Base-by-base conservation (phyloP, 2,329 filamentous ascomycete species). In the Emergomyces orientalis region DNA sequence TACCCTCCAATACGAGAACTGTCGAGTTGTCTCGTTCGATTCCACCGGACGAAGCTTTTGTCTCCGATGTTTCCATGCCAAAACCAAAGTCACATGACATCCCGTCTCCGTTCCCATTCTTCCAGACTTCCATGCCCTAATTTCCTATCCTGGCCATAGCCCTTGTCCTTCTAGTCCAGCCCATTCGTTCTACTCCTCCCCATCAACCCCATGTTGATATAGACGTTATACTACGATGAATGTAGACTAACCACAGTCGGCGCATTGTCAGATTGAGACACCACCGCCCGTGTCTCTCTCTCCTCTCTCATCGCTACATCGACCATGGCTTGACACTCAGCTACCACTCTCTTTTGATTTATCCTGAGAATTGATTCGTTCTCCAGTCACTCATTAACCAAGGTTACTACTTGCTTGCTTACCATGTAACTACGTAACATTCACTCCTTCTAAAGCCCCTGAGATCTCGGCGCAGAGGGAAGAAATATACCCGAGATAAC, bases 311-410 rank as follows among this genome's bases (percentile, higher is more conserved):
- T n/a, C 37, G 22, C n/a, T 5, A 5, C 8, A 4, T 14, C 22
- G 17, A 37, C 30, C 56, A 45, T 59, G 34, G 27, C 39, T n/a
- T 59, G 56, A 59, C 56, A 59, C 22, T 22, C 25, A n/a, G n/a
- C 43, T 47, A 9, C 43, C 11, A n/a, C 56, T 22, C 56, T 45
- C 37, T 17, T 59, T 59, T 19, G 30, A 34, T 59, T 59, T 19
- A 45, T 47, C 56, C 32, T 39, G 37, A 27, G 39, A 43, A 59
- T n/a, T 25, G n/a, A 43, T 59, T 52, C 30, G 14, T 52, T 52
- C 49, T 32, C 49, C 14, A 32, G 14, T 32, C 27, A 52, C 17
- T 25, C 22, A 49, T n/a, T 49, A n/a, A 45, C 7, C 45, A 32
- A 3, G 32, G 32, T 32, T 32, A 32, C 32, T 32, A 32, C 32